A percentile compares a stretch with the other conserved stretches of the same genome.
Conservation (phyloP, 2,329 filamentous ascomycete species). For the Fusarium penzigii region DNA sequence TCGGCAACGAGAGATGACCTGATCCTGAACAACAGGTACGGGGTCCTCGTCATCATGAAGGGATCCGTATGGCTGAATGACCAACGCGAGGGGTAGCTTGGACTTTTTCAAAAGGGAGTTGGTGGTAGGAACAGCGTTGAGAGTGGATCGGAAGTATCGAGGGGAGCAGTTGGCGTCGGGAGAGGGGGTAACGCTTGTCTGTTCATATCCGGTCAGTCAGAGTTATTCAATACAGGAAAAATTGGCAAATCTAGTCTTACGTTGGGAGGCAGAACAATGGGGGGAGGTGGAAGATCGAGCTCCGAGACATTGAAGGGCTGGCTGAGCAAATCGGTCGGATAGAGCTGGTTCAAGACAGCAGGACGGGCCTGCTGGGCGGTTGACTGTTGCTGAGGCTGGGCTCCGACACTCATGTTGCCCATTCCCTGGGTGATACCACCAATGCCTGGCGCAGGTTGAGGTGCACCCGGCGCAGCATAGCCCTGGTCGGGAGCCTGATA, state of each 20-base stretch:
- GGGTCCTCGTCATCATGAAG: slow-evolving; percentile 91
- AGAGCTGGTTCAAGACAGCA: slow-evolving; percentile 78
- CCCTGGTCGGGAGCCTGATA: slow-evolving; percentile 70
- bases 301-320: slow-evolving; percentile 94
- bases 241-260: slow-evolving; percentile 53
- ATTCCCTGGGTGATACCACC: slow-evolving; percentile 82
- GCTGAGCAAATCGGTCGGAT: slow-evolving; percentile 86
- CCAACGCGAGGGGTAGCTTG: slow-evolving; percentile 88
- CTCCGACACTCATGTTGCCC: slow-evolving; percentile 78
- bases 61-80: slow-evolving; percentile 93
- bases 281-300: slow-evolving; percentile 86
- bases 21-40: slow-evolving; percentile 90
- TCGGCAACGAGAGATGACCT: slow-evolving; percentile 94
- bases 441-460: slow-evolving; percentile 41
- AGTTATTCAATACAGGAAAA: too few species aligned
- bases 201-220: slow-evolving; percentile 3
- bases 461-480: slow-evolving; percentile 57
- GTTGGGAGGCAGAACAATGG: slow-evolving; percentile 87
- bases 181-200: slow-evolving; percentile 90
- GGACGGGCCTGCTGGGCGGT: slow-evolving; percentile 42
- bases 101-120: slow-evolving; percentile 95
- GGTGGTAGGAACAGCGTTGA: slow-evolving; percentile 92
- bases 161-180: slow-evolving; percentile 87
- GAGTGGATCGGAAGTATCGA: slow-evolving; percentile 91
- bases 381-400: slow-evolving; percentile 41